phyloP scores from a whole-genome alignment of 768 basidiomycete species.

The Mycena belliarum region DNA sequence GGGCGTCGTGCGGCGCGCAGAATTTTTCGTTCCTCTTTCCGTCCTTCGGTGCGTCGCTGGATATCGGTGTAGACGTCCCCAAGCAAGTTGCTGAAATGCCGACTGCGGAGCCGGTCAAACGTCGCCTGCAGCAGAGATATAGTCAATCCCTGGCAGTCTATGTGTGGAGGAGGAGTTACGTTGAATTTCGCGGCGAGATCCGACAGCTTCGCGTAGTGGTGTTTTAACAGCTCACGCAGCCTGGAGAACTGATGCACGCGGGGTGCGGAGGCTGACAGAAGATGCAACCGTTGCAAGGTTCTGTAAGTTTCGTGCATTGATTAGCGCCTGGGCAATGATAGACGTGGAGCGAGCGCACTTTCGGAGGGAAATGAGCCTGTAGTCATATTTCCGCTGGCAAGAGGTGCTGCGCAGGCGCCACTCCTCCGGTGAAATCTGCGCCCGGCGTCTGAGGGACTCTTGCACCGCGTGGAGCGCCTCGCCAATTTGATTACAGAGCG shows the following conservation, averaged over 20 bases:
- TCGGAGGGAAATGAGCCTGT: conserved; percentile 10
- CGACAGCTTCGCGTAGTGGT: conserved; percentile 14
- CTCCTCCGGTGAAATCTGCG: conserved; percentile 2
- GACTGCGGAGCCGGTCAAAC: conserved; percentile 12
- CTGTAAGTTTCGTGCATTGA: background rate
- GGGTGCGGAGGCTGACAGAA: conserved; percentile 4
- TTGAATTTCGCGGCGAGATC: conserved; percentile 21
- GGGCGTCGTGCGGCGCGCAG: conserved; percentile 5
- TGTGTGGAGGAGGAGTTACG: background rate
- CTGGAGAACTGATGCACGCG: conserved; percentile 4
- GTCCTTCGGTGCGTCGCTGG: background rate
- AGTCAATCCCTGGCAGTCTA: background rate
- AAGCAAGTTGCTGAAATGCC: background rate
- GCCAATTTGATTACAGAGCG: conserved; percentile 11
- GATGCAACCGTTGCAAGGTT: conserved; percentile 15
- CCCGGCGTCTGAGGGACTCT: conserved; percentile 8
- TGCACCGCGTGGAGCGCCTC: conserved; percentile 13
- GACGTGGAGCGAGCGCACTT: background rate
- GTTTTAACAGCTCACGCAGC: conserved; percentile 7
- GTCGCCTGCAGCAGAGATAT: background rate
- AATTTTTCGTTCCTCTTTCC: conserved; percentile 8
- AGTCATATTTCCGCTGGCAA: conserved; percentile 12
- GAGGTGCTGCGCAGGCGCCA: conserved; percentile 11
- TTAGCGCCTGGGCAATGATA: background rate
- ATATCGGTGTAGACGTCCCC: background rate